phyloP scores from a whole-genome alignment of 345 rosid species.

The Hibiscus syriacus region DNA sequence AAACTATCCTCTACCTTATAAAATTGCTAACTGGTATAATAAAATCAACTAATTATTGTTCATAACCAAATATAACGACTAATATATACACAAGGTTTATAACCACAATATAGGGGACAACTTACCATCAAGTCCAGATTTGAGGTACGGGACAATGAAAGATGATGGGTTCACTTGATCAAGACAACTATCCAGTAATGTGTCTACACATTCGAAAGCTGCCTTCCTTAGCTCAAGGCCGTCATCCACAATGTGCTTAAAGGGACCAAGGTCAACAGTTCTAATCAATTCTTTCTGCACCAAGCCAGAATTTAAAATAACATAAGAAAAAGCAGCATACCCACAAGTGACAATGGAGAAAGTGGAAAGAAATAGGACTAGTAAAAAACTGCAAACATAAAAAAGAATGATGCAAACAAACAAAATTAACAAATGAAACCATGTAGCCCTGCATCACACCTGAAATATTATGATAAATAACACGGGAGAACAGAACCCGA shows the following conservation, averaged over 20 bases:
- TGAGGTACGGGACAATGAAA: conserved; percentile 87
- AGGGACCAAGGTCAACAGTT: too few relatives aligned
- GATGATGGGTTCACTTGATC: conserved; percentile 96
- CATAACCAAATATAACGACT: not conserved
- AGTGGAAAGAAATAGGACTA: not conserved
- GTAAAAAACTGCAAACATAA: not conserved
- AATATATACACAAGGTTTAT: not conserved
- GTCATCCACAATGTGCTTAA: too few relatives aligned
- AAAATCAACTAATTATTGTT: too few relatives aligned
- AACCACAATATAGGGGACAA: not conserved
- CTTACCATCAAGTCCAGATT: conserved; percentile 90
- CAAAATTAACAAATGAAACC: not conserved
- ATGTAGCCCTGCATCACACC: not conserved
- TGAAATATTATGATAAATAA: not conserved
- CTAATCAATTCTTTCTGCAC: too few relatives aligned
- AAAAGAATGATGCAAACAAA: too few relatives aligned
- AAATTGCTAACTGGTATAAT: too few relatives aligned
- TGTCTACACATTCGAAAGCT: too few relatives aligned
- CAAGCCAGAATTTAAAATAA: conserved; percentile 11
- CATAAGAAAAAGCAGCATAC: not conserved
- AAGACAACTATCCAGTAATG: too few relatives aligned
- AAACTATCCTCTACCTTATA: too few relatives aligned
- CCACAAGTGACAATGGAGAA: not conserved
- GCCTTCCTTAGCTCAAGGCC: too few relatives aligned
- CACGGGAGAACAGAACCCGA: not conserved